Evolutionary conservation across 257 asterid species (phyloP).

Genomic region (Jacaranda copaia): DNA sequence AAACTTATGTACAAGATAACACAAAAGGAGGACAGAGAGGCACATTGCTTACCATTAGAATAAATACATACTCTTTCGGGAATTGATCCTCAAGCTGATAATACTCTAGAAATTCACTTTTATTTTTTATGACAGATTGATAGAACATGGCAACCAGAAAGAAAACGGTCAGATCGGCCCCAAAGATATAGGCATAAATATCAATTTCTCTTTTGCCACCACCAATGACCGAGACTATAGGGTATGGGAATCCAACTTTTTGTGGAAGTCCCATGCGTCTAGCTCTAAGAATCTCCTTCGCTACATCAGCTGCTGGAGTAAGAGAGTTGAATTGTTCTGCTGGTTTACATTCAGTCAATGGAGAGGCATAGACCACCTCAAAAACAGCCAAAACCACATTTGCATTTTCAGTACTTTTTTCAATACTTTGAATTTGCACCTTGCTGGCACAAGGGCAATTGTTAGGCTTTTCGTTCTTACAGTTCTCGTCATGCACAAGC

Average conservation of each 20-base stretch:
- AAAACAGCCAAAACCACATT: constrained; percentile 75
- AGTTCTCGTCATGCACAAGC: constrained; percentile 60
- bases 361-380: constrained; percentile 75
- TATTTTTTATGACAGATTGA: constrained; percentile 79
- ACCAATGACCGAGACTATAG: constrained; percentile 71
- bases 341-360: constrained; percentile 52
- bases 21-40: constrained; percentile 21
- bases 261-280: constrained; percentile 54
- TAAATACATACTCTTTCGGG: constrained; percentile 75
- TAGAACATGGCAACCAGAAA: constrained; percentile 79
- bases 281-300: constrained; percentile 69
- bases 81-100: constrained; percentile 91
- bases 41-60: constrained; percentile 63
- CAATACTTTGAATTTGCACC: constrained; percentile 75
- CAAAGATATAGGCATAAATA: constrained; percentile 78
- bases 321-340: constrained; percentile 66
- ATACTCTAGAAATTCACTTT: constrained; percentile 77
- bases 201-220: constrained; percentile 86
- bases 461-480: constrained; percentile 54
- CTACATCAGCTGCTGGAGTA: constrained; percentile 88
- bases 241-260: constrained; percentile 67
- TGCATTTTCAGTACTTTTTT: constrained; percentile 55
- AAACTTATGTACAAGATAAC: not conserved
- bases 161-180: constrained; percentile 79
- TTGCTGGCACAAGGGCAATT: constrained; percentile 61